Evolutionary conservation across 2,329 filamentous ascomycete species (phyloP), one percentile per base, ranked within the genome.

Genomic region (Stagonosporopsis vannaccii): DNA sequence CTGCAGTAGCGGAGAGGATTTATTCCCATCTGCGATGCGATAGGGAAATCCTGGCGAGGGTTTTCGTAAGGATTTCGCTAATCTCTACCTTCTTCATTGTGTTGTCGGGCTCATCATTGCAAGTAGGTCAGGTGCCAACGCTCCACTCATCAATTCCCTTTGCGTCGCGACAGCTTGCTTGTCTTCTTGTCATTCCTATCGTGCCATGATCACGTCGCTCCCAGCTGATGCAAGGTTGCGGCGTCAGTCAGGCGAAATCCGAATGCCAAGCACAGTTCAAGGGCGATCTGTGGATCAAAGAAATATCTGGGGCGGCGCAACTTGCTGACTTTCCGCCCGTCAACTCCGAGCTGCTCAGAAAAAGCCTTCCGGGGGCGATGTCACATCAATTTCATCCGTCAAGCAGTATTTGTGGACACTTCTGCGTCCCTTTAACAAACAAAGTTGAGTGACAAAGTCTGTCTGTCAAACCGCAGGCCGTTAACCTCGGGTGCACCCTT

Each of bases 401-500:
- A 32, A 36, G 47, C 13, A 22, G 19, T 45, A 23, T 45, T 30
- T 22, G 17, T 46, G 43, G 51, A 49, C 46, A n/a, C n/a, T n/a
- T 43, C 37, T 51, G 39, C 25, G 28, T 47, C 17, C 35, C 33
- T 19, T 40, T 23, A 32, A 56, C 19, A 28, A 42, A 36, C 30
- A 52, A 45, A 51, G 47, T 56, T 51, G 25, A 30, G 9, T 58
- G 46, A 56, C 47, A 61, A 61, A 32, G 25, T 59, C 25, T 33
- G 56, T 61, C 40, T 46, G 32, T 51, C 53, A 45, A 55, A 43
- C 41, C 47, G 23, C 23, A 46, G 44, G 20, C 36, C 48, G 53
- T 58, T 50, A 41, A 57, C 42, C 55, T 61, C 59, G 61, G 60
- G 52, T 58, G 51, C 49, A 61, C 51, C 63, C 58, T 59, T 58